A percentile compares a stretch with the other conserved stretches of the same genome.
phyloP scores from a whole-genome alignment of 1,284 basidiomycete species.

The Leccinum angustisporum region DNA sequence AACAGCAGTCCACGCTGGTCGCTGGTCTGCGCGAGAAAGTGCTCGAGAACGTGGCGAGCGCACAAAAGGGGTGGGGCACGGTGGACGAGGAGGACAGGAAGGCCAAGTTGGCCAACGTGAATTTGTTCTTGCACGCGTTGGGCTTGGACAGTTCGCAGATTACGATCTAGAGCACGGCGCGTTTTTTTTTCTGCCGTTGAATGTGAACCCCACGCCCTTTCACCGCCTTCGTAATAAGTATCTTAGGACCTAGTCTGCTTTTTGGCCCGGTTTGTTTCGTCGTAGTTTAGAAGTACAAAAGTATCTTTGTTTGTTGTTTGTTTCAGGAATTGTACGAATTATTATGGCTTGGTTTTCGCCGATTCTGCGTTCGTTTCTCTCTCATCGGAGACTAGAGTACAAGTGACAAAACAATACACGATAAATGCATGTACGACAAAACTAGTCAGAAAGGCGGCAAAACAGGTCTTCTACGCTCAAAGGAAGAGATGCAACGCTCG shows the following conservation, averaged over 20 bases:
- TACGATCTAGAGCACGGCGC: conserved; percentile 45
- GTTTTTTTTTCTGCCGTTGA: background rate
- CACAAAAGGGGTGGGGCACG: conserved; percentile 69
- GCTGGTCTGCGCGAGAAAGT: conserved; percentile 89
- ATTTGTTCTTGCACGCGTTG: conserved; percentile 82
- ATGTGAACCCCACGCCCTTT: background rate
- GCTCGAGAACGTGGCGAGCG: conserved; percentile 79
- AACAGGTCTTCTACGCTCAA: conserved; percentile 40
- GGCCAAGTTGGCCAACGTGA: conserved; percentile 77
- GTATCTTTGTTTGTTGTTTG: conserved; percentile 26
- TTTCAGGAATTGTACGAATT: conserved; percentile 19
- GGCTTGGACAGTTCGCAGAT: conserved; percentile 85
- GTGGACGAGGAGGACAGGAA: conserved; percentile 66
- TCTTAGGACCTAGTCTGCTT: conserved; percentile 8
- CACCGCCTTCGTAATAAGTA: conserved; percentile 4
- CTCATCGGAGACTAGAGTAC: background rate
- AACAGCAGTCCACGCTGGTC: conserved; percentile 87
- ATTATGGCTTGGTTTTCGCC: conserved; percentile 11
- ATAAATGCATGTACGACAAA: background rate
- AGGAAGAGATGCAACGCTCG: conserved; percentile 15
- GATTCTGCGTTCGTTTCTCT: no score
- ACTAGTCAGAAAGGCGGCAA: conserved; percentile 29
- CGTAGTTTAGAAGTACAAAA: conserved; percentile 21
- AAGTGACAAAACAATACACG: background rate
- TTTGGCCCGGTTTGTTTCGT: conserved; percentile 13